Evolutionary conservation across 306 rosid species (phyloP), one percentile per base, ranked within the genome.

Genomic region (Cyclanthera cordifolia): DNA sequence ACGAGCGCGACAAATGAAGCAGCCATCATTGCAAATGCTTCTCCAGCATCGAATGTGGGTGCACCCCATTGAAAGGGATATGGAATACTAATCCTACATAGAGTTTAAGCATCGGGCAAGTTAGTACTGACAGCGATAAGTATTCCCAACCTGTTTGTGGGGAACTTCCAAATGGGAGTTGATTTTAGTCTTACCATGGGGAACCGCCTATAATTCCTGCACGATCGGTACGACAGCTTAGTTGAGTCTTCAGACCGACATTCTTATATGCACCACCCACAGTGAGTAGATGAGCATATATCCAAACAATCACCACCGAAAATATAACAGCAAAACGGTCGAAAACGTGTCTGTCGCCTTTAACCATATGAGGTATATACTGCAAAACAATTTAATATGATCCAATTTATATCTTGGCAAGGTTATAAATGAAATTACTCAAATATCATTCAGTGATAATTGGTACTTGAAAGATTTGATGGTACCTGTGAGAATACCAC

Each of bases 11-110:
- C 98, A 75, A 92, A 84, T 34, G 95, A 83, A 78, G 95, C 85
- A 66, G 93, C 88, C 98, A 92, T 92, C 98, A 92, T 92, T 52
- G 98, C 98, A 78, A 92, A 92, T 63, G 96, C 79, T 84, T 92
- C 98, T 53, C 98, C 98, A 6, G 98, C 96, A 57, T 92, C 93
- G 69, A 92, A 92, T 72, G 92, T 89, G 25, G 98, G 98, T 53
- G 96, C 95, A 71, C 98, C 98, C 98, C 98, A 92, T 73, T 92
- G 98, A 83, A 92, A 92, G 52, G 98, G 98, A 75, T 89, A 92
- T 1, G 98, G 98, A 46, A 92, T 75, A 74, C 98, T 85, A 64
- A 92, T 89, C 98, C 98, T 92, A 84, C 64, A 30, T n/a, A n/a
- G 20, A 34, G 16, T 12, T 3, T 0, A 30, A 54, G 65, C 14